Evolutionary conservation across 352 stramenopile species (phyloP).

Genomic region (Phytophthora rubi): DNA sequence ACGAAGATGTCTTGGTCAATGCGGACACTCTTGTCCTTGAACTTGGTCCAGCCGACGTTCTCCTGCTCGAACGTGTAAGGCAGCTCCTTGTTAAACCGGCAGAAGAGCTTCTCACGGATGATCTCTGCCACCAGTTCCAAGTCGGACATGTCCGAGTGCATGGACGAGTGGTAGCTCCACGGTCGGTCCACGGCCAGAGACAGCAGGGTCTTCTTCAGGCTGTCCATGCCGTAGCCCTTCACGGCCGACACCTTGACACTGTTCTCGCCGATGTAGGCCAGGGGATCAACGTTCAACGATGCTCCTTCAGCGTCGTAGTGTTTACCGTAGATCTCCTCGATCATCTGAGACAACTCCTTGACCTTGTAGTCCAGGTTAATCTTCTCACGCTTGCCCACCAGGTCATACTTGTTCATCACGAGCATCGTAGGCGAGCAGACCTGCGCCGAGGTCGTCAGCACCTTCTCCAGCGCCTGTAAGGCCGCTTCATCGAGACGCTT

Average conservation of each 20-base stretch:
- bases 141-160: constrained; percentile 85
- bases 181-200: constrained; percentile 71
- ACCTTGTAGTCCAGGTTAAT: constrained; percentile 69
- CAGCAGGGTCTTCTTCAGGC: constrained; percentile 71
- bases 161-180: constrained; percentile 88
- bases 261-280: constrained; percentile 78
- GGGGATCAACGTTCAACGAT: constrained; percentile 63
- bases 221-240: constrained; percentile 73
- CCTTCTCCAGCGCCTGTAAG: constrained; percentile 80
- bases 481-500: constrained; percentile 83
- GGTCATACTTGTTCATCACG: constrained; percentile 88
- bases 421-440: constrained; percentile 83
- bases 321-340: constrained; percentile 75
- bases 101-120: constrained; percentile 88
- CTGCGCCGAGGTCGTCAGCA: constrained; percentile 79
- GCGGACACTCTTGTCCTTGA: constrained; percentile 85
- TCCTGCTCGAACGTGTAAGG: constrained; percentile 86
- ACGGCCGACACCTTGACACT: constrained; percentile 79
- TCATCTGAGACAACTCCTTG: constrained; percentile 83
- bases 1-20: constrained; percentile 92
- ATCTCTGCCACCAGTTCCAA: constrained; percentile 88
- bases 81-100: constrained; percentile 89
- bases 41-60: constrained; percentile 87
- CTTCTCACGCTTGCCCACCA: constrained; percentile 62
- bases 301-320: constrained; percentile 66